Conservation (phyloP, 805 yeast species). For the Saccharomycopsis sp. region DNA sequence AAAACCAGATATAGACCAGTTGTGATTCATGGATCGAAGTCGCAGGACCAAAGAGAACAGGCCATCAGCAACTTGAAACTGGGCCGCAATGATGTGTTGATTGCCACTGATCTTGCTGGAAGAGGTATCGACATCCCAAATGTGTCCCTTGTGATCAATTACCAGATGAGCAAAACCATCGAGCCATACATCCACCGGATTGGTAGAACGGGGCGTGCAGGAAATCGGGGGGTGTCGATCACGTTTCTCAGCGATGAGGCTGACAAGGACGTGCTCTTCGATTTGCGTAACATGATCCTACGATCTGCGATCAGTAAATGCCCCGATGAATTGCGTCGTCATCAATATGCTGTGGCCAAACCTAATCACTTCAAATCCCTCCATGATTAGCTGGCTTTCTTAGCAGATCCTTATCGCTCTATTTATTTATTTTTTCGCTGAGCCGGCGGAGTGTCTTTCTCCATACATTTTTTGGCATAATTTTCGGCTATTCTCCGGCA, state of each 20-base stretch:
- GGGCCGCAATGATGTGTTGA: slow-evolving; percentile 53
- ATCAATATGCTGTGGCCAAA: slow-evolving; percentile 17
- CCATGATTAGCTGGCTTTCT: slow-evolving; percentile 18
- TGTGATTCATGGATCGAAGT: slow-evolving; percentile 78
- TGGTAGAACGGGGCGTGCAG: slow-evolving; percentile 97
- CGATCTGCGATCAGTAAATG: slow-evolving; percentile 16
- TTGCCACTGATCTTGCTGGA: slow-evolving; percentile 95
- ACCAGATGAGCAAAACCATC: slow-evolving; percentile 69
- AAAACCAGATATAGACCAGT: slow-evolving; percentile 44
- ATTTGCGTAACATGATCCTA: slow-evolving; percentile 22
- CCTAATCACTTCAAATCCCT: slow-evolving; percentile 16
- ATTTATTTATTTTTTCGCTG: slow-evolving; percentile 1
- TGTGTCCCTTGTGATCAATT: slow-evolving; percentile 80
- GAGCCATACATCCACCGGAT: slow-evolving; percentile 89
- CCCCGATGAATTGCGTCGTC: slow-evolving; percentile 16
- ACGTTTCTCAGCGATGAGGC: slow-evolving; percentile 65
- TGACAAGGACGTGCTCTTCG: slow-evolving; percentile 41
- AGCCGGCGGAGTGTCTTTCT: not conserved
- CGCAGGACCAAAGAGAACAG: slow-evolving; percentile 79
- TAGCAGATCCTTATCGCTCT: no score
- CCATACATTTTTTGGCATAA: not conserved
- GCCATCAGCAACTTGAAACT: slow-evolving; percentile 55
- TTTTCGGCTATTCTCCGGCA: not conserved
- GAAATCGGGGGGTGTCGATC: slow-evolving; percentile 66
- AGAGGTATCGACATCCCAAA: slow-evolving; percentile 91